Evolutionary conservation across 1,284 basidiomycete genomes (phyloP).

Genomic region (Puccinia horiana): DNA sequence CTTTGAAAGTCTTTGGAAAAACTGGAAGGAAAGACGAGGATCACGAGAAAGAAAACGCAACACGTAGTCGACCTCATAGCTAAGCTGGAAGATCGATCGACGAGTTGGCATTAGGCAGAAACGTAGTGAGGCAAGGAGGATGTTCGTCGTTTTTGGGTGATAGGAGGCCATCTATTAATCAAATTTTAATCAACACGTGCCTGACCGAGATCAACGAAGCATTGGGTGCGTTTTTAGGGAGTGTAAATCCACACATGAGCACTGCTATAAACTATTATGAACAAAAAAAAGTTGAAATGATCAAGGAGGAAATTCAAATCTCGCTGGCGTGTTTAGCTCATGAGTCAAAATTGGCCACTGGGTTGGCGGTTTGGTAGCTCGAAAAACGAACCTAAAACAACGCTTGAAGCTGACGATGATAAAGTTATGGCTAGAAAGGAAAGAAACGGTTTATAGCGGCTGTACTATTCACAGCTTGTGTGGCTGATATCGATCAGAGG

Average conservation of each 20-base stretch:
- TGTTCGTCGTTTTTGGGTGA: slow-evolving; percentile 14
- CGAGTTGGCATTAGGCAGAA: background rate
- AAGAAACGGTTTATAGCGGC: background rate
- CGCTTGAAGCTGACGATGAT: background rate
- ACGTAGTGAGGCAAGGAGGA: background rate
- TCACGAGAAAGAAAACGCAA: background rate
- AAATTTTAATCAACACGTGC: background rate
- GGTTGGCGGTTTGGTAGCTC: background rate
- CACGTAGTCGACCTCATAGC: background rate
- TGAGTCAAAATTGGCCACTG: background rate
- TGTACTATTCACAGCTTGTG: background rate
- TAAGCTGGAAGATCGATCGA: background rate
- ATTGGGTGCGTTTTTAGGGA: slow-evolving; percentile 9
- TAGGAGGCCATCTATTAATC: background rate
- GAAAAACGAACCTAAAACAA: slow-evolving; percentile 26
- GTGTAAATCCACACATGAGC: background rate
- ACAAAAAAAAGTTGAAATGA: background rate
- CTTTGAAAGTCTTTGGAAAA: background rate
- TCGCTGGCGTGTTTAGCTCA: slow-evolving; percentile 7
- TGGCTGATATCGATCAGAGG: slow-evolving; percentile 7
- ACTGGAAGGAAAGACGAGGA: background rate
- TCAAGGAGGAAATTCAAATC: background rate
- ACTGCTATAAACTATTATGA: slow-evolving; percentile 18
- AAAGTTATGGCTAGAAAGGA: background rate
- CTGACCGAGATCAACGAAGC: background rate